phyloP scores from a whole-genome alignment of 345 rosid species.

The Gossypium australe region DNA sequence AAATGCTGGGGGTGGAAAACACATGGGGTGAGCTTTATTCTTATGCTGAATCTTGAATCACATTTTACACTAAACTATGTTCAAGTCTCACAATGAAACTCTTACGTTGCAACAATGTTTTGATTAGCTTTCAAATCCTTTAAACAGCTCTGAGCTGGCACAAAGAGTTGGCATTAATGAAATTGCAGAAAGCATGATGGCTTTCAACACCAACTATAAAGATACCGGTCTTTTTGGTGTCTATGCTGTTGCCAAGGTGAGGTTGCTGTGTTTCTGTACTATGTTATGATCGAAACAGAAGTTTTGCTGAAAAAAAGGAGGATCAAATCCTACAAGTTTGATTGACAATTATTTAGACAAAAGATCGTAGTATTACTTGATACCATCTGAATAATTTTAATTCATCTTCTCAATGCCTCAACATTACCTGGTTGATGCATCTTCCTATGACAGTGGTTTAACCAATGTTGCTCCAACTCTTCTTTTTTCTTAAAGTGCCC shows the following conservation, averaged over 20 bases:
- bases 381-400: neutral
- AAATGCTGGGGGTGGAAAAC: conserved; percentile 86
- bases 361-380: neutral
- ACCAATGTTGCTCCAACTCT: neutral
- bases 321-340: neutral
- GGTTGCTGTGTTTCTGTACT: neutral
- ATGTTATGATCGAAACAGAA: neutral
- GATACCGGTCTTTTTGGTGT: conserved; percentile 98
- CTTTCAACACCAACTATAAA: conserved; percentile 97
- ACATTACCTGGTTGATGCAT: neutral
- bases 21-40: conserved; percentile 77
- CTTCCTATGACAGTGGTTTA: too few species aligned
- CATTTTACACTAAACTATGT: neutral
- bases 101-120: neutral
- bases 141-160: conserved; percentile 73
- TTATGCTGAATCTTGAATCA: neutral
- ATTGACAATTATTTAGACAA: neutral
- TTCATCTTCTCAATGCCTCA: neutral
- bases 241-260: conserved; percentile 97
- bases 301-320: neutral
- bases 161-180: conserved; percentile 84
- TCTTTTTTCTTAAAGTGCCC: neutral
- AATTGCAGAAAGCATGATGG: conserved; percentile 95
- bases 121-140: conserved; percentile 21
- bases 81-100: neutral